phyloP scores from a whole-genome alignment of 163 green algal genomes.

The Smithsoniella earleae region DNA sequence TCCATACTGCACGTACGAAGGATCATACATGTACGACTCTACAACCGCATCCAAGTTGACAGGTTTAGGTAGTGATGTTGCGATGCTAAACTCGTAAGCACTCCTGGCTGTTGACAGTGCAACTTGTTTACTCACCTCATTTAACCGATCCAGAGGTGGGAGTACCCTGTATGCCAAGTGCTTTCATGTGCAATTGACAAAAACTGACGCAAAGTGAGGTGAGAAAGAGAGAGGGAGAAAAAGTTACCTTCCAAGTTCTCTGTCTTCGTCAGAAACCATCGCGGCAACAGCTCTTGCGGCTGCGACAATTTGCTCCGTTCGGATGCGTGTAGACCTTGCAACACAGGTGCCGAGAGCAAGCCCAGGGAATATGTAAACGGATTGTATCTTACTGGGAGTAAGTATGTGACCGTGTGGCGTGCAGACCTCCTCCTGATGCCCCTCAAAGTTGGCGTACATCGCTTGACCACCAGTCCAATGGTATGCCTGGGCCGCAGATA shows the following conservation, averaged over 20 bases:
- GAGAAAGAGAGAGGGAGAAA: no score
- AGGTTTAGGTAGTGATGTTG: conserved; percentile 8
- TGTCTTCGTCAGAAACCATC: conserved; percentile 15
- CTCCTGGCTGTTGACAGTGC: neutral
- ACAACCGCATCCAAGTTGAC: neutral
- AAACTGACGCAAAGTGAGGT: no score
- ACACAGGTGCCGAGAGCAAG: neutral
- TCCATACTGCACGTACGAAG: conserved; percentile 3
- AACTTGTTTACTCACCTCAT: conserved; percentile 16
- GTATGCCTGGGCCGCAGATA: conserved; percentile 23
- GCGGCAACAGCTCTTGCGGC: neutral
- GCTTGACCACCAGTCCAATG: conserved; percentile 6
- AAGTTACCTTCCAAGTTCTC: neutral
- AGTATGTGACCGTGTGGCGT: neutral
- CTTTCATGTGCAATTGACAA: no score
- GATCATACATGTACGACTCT: conserved; percentile 3
- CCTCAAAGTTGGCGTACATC: conserved; percentile 26
- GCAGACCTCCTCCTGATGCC: neutral
- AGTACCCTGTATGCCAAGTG: no score
- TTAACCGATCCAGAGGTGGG: neutral
- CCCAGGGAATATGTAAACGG: conserved; percentile 20
- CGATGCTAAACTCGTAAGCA: conserved; percentile 6
- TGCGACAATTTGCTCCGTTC: conserved; percentile 16
- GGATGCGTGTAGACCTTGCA: neutral
- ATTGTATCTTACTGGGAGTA: conserved; percentile 16